A percentile compares a stretch with the other conserved stretches of the same genome.
phyloP scores from a whole-genome alignment of 352 stramenopile genomes.

The Globisporangium abappressorium region DNA sequence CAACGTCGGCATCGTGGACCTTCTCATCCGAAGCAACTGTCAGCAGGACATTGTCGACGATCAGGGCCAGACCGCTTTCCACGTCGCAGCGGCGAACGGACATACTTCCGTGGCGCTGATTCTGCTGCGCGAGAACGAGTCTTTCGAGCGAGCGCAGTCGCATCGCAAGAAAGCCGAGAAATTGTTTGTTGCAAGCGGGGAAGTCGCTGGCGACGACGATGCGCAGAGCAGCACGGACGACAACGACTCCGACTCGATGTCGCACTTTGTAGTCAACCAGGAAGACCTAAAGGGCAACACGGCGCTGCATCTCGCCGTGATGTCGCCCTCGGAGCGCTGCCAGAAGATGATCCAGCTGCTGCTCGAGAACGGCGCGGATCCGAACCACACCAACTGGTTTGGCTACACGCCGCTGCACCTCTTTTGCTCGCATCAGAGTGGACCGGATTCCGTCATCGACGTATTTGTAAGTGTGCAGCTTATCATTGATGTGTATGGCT shows the following conservation, averaged over 20 bases:
- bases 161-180: slow-evolving; percentile 12
- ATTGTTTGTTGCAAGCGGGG: not conserved
- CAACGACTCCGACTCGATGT: slow-evolving; percentile 20
- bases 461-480: slow-evolving; percentile 64
- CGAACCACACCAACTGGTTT: slow-evolving; percentile 81
- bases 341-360: slow-evolving; percentile 83
- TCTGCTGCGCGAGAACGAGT: slow-evolving; percentile 67
- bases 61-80: slow-evolving; percentile 81
- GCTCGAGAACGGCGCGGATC: slow-evolving; percentile 75
- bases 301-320: slow-evolving; percentile 77
- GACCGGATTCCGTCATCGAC: slow-evolving; percentile 64
- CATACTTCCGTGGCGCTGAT: slow-evolving; percentile 72
- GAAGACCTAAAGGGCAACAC: slow-evolving; percentile 85
- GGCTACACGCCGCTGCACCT: slow-evolving; percentile 82
- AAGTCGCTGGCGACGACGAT: slow-evolving; percentile 15
- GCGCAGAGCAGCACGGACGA: slow-evolving; percentile 16
- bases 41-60: slow-evolving; percentile 78
- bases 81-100: slow-evolving; percentile 74
- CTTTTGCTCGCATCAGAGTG: slow-evolving; percentile 82
- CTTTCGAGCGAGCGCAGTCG: slow-evolving; percentile 17
- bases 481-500: not conserved
- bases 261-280: slow-evolving; percentile 70
- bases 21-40: slow-evolving; percentile 65
- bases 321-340: slow-evolving; percentile 74
- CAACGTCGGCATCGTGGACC: slow-evolving; percentile 73